Evolutionary conservation across 176 grass and related monocot species (phyloP), one percentile per base, ranked within the genome.

Genomic region (Elaeis guineensis): DNA sequence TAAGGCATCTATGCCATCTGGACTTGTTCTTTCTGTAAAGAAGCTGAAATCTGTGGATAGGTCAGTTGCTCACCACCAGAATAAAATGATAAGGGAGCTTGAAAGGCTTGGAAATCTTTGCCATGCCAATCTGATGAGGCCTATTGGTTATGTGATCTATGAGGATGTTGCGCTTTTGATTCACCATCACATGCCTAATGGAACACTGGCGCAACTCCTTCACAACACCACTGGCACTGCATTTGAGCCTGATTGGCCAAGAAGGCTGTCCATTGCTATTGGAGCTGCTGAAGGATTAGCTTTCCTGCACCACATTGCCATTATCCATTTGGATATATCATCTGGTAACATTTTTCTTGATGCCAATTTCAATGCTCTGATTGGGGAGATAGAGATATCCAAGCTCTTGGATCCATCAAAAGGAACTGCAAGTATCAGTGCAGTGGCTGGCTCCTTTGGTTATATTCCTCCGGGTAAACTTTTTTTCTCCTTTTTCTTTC

Each of bases 401-500:
- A 97, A 88, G 78, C 51, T 97, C 19, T 80, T 97, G 59, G 92
- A 97, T 29, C 87, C 87, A 35, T 91, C 80, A 17, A 97, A 91
- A 60, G 92, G 92, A 55, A 91, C 92, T 50, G 87, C 92, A 21
- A 97, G 92, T 65, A 90, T 97, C 57, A 97, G 92, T 39, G 78
- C 92, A 0, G 87, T 97, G 50, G 92, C 92, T 0, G 92, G 92
- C 16, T 88, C 92, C 26, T 97, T 91, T 21, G 92, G 92, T 51
- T 97, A 97, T 59, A 97, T 97, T 63, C 92, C 92, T 85, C 92
- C 92, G 63, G 92, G 92, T 97, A 66, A 82, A 25, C 15, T 17
- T 2, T 67, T 44, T 44, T 14, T 14, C 35, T 35, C 32, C 6
- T 14, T 44, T 39, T 44, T 14, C 35, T 14, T 44, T 44, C 11